Percentiles rank a stretch among this genome's conserved stretches.
These are phyloP conservation scores for Fusarium sp. DNA, from an alignment of 2,329 filamentous ascomycete species.

Conservation along the genomic window DNA sequence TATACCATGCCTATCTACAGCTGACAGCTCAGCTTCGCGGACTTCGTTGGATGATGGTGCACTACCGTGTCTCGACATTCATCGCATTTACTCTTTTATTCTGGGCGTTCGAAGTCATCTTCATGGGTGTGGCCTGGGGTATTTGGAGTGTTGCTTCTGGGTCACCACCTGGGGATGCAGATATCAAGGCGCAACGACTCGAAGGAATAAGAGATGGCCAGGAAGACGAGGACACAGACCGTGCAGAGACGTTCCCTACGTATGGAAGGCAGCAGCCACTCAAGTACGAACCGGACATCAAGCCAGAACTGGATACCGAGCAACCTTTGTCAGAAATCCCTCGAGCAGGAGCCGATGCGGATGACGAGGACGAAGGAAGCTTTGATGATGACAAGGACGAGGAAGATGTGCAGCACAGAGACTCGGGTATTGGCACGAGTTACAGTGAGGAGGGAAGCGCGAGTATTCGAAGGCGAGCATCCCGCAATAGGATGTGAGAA, in stretches of 20 bases:
- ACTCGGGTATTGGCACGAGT: constrained; percentile 70
- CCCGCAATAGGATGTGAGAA: constrained; percentile 43
- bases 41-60: constrained; percentile 88
- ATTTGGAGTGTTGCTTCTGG: constrained; percentile 60
- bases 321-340: constrained; percentile 54
- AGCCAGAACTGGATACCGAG: constrained; percentile 53
- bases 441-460: constrained; percentile 58
- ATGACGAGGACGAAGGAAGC: constrained; percentile 60
- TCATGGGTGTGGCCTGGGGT: constrained; percentile 76
- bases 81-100: constrained; percentile 78
- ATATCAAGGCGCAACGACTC: constrained; percentile 23
- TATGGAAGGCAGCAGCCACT: constrained; percentile 59
- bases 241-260: constrained; percentile 61
- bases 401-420: constrained; percentile 50
- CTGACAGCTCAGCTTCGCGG: constrained; percentile 84
- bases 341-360: constrained; percentile 59
- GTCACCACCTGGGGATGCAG: constrained; percentile 16
- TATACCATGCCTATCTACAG: constrained; percentile 78
- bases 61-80: constrained; percentile 80
- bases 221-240: constrained; percentile 57
- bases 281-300: constrained; percentile 58
- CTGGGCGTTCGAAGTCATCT: constrained; percentile 81
- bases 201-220: constrained; percentile 46
- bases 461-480: constrained; percentile 53
- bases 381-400: constrained; percentile 57